Conservation (phyloP, 1,139 yeast species). For the Yamadazyma diddensiae region DNA sequence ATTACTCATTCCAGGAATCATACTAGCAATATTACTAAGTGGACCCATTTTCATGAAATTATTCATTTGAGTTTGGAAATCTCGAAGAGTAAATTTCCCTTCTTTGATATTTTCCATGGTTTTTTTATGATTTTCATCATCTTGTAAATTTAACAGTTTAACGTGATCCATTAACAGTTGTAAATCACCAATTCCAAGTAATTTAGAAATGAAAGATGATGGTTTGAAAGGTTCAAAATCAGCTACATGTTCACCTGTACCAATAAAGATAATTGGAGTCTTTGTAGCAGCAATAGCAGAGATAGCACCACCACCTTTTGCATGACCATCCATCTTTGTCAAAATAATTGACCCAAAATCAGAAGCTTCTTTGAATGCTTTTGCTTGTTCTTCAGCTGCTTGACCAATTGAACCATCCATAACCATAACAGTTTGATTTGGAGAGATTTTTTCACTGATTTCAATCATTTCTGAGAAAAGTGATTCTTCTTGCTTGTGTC, state of each 20-base stretch:
- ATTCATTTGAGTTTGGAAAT: slow-evolving; percentile 92
- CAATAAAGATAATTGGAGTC: slow-evolving; percentile 95
- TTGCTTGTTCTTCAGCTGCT: slow-evolving; percentile 94
- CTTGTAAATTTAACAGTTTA: slow-evolving; percentile 79
- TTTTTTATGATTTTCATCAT: slow-evolving; percentile 66
- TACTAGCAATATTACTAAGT: slow-evolving; percentile 83
- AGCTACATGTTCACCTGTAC: slow-evolving; percentile 96
- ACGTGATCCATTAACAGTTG: slow-evolving; percentile 95
- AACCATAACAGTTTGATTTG: slow-evolving; percentile 96
- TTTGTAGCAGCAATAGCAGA: slow-evolving; percentile 97
- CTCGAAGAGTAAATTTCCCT: slow-evolving; percentile 89
- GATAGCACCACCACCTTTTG: slow-evolving; percentile 99
- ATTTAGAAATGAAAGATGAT: slow-evolving; percentile 79
- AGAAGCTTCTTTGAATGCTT: slow-evolving; percentile 89
- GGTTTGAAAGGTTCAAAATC: slow-evolving; percentile 94
- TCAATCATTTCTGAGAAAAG: slow-evolving; percentile 94
- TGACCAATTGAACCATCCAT: slow-evolving; percentile 97
- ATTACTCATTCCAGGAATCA: slow-evolving; percentile 92
- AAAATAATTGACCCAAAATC: slow-evolving; percentile 93
- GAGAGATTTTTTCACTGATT: slow-evolving; percentile 79
- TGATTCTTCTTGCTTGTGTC: slow-evolving; percentile 94
- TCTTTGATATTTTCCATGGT: slow-evolving; percentile 92
- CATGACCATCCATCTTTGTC: slow-evolving; percentile 98
- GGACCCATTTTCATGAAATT: slow-evolving; percentile 97
- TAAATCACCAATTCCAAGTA: slow-evolving; percentile 93